A percentile compares a stretch with the other conserved stretches of the same genome.
phyloP scores from a whole-genome alignment of 495 filamentous ascomycete genomes.

The Aspergillus nanangensis region DNA sequence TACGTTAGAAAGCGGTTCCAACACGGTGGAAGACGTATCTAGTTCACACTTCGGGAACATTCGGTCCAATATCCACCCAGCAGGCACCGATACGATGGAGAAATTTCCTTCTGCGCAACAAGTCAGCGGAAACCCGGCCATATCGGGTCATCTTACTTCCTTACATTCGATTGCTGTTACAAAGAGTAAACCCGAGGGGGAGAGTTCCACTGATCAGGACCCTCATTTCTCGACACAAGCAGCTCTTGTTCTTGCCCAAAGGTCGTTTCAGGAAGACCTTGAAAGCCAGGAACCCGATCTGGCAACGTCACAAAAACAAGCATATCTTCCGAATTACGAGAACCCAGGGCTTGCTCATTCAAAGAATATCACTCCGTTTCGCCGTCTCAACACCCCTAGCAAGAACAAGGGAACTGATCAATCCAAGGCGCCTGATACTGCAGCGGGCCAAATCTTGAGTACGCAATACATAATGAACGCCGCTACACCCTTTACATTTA shows the following conservation, averaged over 20 bases:
- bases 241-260: constrained; percentile 43
- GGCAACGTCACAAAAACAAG: constrained; percentile 11
- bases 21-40: constrained; percentile 12
- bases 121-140: constrained; percentile 19
- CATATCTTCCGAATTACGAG: constrained; percentile 10
- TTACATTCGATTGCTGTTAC: constrained; percentile 34
- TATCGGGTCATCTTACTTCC: constrained; percentile 31
- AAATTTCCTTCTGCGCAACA: constrained; percentile 38
- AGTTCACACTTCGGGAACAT: constrained; percentile 3
- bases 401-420: not conserved
- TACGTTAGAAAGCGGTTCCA: constrained; percentile 14
- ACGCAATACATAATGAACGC: constrained; percentile 49
- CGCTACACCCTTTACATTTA: constrained; percentile 44
- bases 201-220: constrained; percentile 22
- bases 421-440: constrained; percentile 7
- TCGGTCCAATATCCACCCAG: constrained; percentile 2
- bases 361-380: constrained; percentile 34
- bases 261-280: constrained; percentile 43
- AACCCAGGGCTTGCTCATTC: too few species aligned
- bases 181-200: constrained; percentile 16
- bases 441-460: constrained; percentile 30
- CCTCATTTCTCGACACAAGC: constrained; percentile 45
- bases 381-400: constrained; percentile 13
- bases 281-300: constrained; percentile 24
- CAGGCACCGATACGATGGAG: constrained; percentile 24